Conservation (phyloP, 768 basidiomycete genomes). For the Mycena maculata region DNA sequence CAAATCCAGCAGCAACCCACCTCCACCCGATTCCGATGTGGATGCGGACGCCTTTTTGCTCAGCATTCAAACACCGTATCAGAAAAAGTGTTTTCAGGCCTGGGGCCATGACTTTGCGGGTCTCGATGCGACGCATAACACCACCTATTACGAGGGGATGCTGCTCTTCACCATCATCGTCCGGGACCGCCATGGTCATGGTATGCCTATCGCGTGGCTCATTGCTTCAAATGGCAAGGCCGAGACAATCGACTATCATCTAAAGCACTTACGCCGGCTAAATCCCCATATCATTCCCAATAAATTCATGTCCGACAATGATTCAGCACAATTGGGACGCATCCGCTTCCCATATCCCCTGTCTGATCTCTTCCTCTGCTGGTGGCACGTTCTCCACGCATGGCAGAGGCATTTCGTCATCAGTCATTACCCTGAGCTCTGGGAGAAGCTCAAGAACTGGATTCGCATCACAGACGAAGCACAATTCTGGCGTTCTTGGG, state of each 20-base stretch:
- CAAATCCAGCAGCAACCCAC: conserved; percentile 22
- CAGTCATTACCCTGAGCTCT: conserved; percentile 29
- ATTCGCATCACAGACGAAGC: conserved; percentile 30
- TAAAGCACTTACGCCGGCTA: neutral
- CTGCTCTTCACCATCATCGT: conserved; percentile 28
- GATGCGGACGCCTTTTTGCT: conserved; percentile 23
- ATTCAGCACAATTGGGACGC: conserved; percentile 3
- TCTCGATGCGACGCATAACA: too few relatives aligned
- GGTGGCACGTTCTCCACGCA: conserved; percentile 47
- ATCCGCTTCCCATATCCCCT: neutral
- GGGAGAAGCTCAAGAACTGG: conserved; percentile 38
- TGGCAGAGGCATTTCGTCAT: conserved; percentile 43
- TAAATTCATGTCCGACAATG: conserved; percentile 20
- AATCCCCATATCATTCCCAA: conserved; percentile 1
- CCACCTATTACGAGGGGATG: conserved; percentile 23
- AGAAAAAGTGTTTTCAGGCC: conserved; percentile 16
- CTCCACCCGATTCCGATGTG: conserved; percentile 14
- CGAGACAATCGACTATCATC: conserved; percentile 34
- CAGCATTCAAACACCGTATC: conserved; percentile 28
- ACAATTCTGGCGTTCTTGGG: conserved; percentile 36
- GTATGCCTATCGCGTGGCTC: conserved; percentile 38
- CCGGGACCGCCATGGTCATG: conserved; percentile 28
- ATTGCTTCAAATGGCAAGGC: conserved; percentile 33
- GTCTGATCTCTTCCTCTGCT: conserved; percentile 36
- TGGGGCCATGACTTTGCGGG: conserved; percentile 20